Base-by-base conservation (phyloP, 805 yeast genomes). In the Lachancea meyersii region DNA sequence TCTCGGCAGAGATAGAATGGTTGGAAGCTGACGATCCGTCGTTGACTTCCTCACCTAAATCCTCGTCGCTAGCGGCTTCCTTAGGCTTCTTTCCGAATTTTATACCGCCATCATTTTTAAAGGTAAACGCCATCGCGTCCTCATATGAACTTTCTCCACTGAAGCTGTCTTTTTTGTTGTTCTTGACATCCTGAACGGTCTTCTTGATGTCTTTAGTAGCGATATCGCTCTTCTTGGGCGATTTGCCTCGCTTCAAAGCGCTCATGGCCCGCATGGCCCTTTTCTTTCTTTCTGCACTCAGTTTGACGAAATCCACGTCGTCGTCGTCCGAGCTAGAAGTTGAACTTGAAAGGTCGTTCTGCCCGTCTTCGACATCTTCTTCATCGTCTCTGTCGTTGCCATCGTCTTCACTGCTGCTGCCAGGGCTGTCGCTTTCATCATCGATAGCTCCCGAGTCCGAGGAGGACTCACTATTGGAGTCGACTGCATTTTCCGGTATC, bases 241-340 rank as follows among this genome's bases (percentile, higher is more conserved):
- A 54, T 38, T 62, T 48, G 16, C 62, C 57, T 57, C 67, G 54
- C 41, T 58, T 67, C 50, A 54, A 49, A 20, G 60, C 60, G 26
- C 55, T 47, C 66, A 46, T 72, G 1, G 77, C 76, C 48, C 74
- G 73, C 70, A 76, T 65, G 1, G 79, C 70, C 46, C 65, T 71
- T 30, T 76, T 76, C 62, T 82, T 77, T 48, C 79, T 69, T 57
- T 81, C 82, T 8, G 82, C 84, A 27, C 85, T 83, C 47, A 84
- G 63, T 57, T 75, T 76, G 13, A 83, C 85, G 58, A 80, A 82
- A 62, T 84, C 91, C 2, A 82, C 78, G 28, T 79, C 79, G 50
- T 79, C 86, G 51, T 77, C 82, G 0, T 82, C 76, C 9, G 80
- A 74, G 9, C 74, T 67, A 2, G 60, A 56, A 13, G 58, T 56